Conservation (phyloP, 768 basidiomycete species). For the Leucocoprinus birnbaumii region DNA sequence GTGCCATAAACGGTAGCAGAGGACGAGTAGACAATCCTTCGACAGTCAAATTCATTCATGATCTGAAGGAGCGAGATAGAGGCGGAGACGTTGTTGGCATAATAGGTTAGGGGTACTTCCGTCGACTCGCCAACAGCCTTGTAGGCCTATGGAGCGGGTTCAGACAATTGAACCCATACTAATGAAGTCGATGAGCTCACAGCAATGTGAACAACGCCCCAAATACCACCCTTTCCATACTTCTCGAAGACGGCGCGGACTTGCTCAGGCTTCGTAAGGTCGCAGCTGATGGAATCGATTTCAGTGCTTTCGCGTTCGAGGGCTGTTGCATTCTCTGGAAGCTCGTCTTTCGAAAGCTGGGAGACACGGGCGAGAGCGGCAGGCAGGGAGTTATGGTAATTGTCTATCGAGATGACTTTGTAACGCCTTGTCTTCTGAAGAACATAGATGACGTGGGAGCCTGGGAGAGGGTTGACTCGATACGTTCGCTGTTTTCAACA, state of each 20-base stretch:
- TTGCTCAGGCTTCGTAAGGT: constrained; percentile 71
- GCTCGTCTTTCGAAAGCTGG: constrained; percentile 72
- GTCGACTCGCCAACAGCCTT: constrained; percentile 98
- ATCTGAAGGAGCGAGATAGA: constrained; percentile 83
- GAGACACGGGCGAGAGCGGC: constrained; percentile 72
- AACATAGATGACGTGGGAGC: constrained; percentile 89
- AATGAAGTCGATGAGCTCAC: constrained; percentile 41
- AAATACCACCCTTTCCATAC: constrained; percentile 88
- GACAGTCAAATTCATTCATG: constrained; percentile 83
- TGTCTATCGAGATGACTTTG: constrained; percentile 94
- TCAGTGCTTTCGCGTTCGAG: constrained; percentile 69
- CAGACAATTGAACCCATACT: neutral
- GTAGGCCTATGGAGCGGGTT: constrained; percentile 61
- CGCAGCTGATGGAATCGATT: constrained; percentile 67
- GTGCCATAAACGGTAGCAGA: constrained; percentile 98
- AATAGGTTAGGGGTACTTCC: constrained; percentile 91
- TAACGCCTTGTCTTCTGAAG: constrained; percentile 82
- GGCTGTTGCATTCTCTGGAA: constrained; percentile 63
- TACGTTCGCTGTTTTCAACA: constrained; percentile 1
- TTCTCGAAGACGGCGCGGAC: constrained; percentile 77
- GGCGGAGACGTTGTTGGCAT: constrained; percentile 89
- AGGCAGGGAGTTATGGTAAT: constrained; percentile 88
- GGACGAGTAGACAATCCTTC: constrained; percentile 92
- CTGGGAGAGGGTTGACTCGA: constrained; percentile 33
- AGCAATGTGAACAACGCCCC: constrained; percentile 96